Evolutionary conservation across 75 land plant species (phyloP), one percentile per base, ranked within the genome.

Genomic region (Pinus albicaulis): DNA sequence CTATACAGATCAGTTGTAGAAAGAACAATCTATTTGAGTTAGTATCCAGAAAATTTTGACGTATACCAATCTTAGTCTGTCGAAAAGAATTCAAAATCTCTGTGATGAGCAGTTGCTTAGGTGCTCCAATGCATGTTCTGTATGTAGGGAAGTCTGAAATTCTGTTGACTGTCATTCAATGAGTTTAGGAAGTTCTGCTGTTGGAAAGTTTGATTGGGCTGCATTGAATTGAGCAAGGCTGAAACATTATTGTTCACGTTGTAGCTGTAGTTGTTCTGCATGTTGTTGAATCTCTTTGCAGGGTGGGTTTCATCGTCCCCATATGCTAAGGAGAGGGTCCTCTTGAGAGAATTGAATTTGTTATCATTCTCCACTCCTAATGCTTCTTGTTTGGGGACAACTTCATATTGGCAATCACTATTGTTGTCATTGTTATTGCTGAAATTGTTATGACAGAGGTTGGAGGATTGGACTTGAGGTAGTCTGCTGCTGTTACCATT

Each of bases 341-440:
- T 70, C 55, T 70, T 70, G 72, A 70, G 72, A 11, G 72, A 70
- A 44, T 41, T 70, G 25, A 70, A 48, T 44, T 70, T 70, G 48
- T 70, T 48, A 11, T 41, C 55, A 22, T 13, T 12, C 55, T 48
- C 73, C 73, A 71, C 20, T 1, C 55, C 23, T 48, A 41, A 44
- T 22, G 13, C 41, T 48, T 71, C 73, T 48, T 48, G 73, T 22
- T 71, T 71, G 8, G 73, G 73, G 12, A 44, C 55, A 71, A 11
- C 16, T 1, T 22, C n/a, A 71, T 48, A 48, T 64, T 8, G 34
- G 68, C 68, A 64, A 16, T 64, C 36, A 17, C 16, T 63, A 10
- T 20, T 71, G 8, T 70, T 41, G 72, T 70, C 38, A 24, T n/a
- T 70, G 72, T 48, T 70, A 20, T 44, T 48, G 16, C 23, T 23